Evolutionary conservation across 495 filamentous ascomycete genomes (phyloP).

Genomic region (Lasiosphaeria ovina): DNA sequence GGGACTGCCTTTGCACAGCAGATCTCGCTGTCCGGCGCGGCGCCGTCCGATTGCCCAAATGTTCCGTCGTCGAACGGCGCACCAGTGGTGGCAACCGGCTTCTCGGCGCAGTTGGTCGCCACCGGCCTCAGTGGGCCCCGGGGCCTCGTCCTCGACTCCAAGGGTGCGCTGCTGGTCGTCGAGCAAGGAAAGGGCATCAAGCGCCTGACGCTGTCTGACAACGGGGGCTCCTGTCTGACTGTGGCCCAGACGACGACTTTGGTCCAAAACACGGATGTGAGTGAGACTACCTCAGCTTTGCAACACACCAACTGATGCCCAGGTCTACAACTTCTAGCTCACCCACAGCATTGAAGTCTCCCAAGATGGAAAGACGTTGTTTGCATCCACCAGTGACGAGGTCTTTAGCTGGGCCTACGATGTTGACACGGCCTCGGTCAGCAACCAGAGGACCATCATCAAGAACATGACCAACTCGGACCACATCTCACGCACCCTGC

Average conservation of each 20-base stretch:
- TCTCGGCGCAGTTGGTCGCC: slow-evolving; percentile 54
- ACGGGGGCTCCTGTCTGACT: slow-evolving; percentile 46
- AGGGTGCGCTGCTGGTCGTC: slow-evolving; percentile 61
- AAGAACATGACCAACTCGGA: slow-evolving; percentile 57
- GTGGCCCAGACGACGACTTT: slow-evolving; percentile 28
- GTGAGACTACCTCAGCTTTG: slow-evolving; percentile 20
- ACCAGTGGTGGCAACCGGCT: slow-evolving; percentile 57
- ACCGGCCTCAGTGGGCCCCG: slow-evolving; percentile 54
- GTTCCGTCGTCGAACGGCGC: neutral
- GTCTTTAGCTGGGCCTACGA: slow-evolving; percentile 66
- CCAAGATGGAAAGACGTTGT: slow-evolving; percentile 59
- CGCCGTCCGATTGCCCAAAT: slow-evolving; percentile 19
- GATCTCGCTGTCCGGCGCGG: slow-evolving; percentile 27
- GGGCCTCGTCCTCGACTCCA: slow-evolving; percentile 57
- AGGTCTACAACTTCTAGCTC: slow-evolving; percentile 24
- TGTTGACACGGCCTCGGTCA: slow-evolving; percentile 38
- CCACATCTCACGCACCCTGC: slow-evolving; percentile 63
- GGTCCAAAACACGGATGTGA: slow-evolving; percentile 38
- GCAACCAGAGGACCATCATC: slow-evolving; percentile 47
- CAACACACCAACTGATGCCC: slow-evolving; percentile 7
- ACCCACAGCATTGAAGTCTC: slow-evolving; percentile 67
- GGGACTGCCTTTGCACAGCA: neutral
- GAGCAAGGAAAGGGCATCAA: slow-evolving; percentile 54
- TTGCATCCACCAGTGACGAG: slow-evolving; percentile 55
- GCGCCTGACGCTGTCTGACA: slow-evolving; percentile 48